Conservation (phyloP, 2,329 filamentous ascomycete genomes). For the Drechslerella coelobrocha region DNA sequence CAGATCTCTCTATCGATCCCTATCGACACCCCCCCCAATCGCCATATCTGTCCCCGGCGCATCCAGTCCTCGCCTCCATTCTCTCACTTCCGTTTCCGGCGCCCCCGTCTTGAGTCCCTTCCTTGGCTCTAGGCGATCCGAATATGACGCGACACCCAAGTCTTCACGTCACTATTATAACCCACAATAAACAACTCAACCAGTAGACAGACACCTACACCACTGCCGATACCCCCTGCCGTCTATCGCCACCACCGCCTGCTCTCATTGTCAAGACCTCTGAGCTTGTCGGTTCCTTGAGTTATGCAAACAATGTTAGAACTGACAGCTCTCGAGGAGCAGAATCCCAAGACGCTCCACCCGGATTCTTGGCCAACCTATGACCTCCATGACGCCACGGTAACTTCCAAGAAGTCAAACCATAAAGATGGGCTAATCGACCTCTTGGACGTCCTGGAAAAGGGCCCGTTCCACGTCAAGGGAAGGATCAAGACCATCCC, state of each 20-base stretch:
- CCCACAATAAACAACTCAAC: background rate
- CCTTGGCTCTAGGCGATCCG: conserved; percentile 17
- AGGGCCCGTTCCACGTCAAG: conserved; percentile 52
- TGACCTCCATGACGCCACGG: conserved; percentile 42
- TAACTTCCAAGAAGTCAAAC: conserved; percentile 36
- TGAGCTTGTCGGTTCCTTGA: background rate
- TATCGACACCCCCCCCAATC: conserved; percentile 5
- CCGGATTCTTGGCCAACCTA: conserved; percentile 36
- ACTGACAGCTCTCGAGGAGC: conserved; percentile 31
- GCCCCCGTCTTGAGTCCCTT: conserved; percentile 4
- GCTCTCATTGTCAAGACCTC: background rate
- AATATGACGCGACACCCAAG: conserved; percentile 42
- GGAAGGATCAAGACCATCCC: conserved; percentile 46
- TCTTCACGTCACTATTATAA: background rate
- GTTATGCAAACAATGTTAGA: conserved; percentile 24
- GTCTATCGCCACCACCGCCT: conserved; percentile 8
- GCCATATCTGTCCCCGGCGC: background rate
- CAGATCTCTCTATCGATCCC: no score
- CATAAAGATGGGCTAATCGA: conserved; percentile 49
- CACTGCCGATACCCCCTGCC: background rate
- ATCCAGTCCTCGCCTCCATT: background rate
- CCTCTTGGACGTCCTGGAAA: conserved; percentile 52
- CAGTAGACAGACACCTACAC: background rate
- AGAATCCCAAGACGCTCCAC: conserved; percentile 31
- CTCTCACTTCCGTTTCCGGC: conserved; percentile 1